These are phyloP conservation scores for Penicillium glabrum DNA, from an alignment of 2,329 filamentous ascomycete species.

Conservation along the genomic window DNA sequence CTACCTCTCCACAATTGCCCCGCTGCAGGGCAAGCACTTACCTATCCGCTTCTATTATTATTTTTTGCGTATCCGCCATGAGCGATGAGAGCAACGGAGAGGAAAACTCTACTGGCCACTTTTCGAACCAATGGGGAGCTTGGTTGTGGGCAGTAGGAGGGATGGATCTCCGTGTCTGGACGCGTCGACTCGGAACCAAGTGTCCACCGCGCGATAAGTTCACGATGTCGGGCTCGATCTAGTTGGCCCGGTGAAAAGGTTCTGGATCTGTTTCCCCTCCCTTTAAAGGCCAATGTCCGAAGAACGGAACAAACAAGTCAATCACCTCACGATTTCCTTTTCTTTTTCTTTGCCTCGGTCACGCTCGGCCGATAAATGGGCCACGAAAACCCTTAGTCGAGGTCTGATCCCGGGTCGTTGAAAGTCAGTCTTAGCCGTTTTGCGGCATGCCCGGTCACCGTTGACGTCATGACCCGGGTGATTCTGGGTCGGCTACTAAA, in stretches of 20 bases:
- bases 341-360: not conserved
- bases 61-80: conserved; percentile 12
- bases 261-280: not conserved
- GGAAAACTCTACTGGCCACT: not conserved
- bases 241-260: not conserved
- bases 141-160: conserved; percentile 10
- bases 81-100: not conserved
- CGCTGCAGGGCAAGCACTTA: conserved; percentile 14
- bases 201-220: conserved; percentile 7
- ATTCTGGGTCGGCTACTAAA: conserved; percentile 1
- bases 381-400: conserved; percentile 1
- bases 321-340: not conserved
- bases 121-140: conserved; percentile 14
- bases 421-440: conserved; percentile 9
- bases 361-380: not conserved
- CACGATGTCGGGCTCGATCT: conserved; percentile 5
- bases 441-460: conserved; percentile 5
- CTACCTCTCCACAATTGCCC: conserved; percentile 6
- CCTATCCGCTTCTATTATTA: conserved; percentile 16
- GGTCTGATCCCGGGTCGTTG: conserved; percentile 18
- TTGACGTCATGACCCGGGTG: conserved; percentile 21
- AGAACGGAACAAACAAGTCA: not conserved
- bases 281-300: not conserved
- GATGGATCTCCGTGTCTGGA: conserved; percentile 21
- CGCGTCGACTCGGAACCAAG: conserved; percentile 7